Conservation (phyloP, 1,139 yeast genomes). For the Yamadazyma buinensis region DNA sequence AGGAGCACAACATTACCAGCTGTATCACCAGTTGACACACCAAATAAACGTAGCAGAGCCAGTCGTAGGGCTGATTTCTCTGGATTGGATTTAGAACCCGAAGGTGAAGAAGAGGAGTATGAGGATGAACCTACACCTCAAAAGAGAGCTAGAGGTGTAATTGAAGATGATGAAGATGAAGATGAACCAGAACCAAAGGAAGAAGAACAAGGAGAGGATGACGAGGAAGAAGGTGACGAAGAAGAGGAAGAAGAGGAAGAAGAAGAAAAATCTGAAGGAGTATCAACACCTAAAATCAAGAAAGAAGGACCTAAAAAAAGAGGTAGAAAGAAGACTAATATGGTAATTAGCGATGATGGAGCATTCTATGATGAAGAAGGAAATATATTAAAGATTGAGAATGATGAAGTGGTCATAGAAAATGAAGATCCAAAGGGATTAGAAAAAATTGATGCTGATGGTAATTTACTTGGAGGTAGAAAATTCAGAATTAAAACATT, state of each 20-base stretch:
- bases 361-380: conserved; percentile 47
- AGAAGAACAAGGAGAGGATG: conserved; percentile 17
- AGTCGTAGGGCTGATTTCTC: conserved; percentile 19
- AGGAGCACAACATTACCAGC: conserved; percentile 5
- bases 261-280: conserved; percentile 19
- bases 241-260: conserved; percentile 24
- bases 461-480: conserved; percentile 72
- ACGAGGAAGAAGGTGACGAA: conserved; percentile 21
- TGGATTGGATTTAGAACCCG: conserved; percentile 27
- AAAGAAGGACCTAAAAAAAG: conserved; percentile 33
- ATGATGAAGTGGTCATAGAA: conserved; percentile 80
- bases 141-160: conserved; percentile 11
- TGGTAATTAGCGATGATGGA: conserved; percentile 35
- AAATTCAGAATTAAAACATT: conserved; percentile 79
- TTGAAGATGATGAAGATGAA: conserved; percentile 16
- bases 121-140: conserved; percentile 12
- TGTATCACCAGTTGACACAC: conserved; percentile 3
- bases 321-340: conserved; percentile 45
- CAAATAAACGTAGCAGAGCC: conserved; percentile 10
- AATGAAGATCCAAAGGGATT: conserved; percentile 76
- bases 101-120: conserved; percentile 24
- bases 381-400: conserved; percentile 50
- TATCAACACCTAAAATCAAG: conserved; percentile 10
- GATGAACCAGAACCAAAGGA: conserved; percentile 17
- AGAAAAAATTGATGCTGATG: conserved; percentile 64